Conservation (phyloP, 106 monocot species). For the Dactylorhiza incarnata region DNA sequence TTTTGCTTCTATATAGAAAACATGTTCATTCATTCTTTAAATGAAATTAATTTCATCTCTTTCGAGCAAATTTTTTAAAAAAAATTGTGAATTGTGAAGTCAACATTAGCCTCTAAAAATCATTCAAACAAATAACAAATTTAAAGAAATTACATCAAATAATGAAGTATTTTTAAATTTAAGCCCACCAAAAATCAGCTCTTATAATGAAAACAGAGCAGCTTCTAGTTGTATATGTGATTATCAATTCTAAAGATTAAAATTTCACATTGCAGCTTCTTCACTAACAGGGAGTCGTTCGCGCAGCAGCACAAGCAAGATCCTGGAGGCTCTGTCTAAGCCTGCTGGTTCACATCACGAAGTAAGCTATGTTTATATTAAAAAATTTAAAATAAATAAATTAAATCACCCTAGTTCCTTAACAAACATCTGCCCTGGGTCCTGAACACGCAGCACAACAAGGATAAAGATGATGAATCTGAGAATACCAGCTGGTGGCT, state of each 20-base stretch:
- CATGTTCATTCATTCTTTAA: too few species aligned
- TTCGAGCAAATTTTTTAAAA: too few species aligned
- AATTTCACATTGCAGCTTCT: not conserved
- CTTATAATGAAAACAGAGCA: too few species aligned
- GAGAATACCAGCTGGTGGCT: not conserved
- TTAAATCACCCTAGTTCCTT: not conserved
- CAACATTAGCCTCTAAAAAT: too few species aligned
- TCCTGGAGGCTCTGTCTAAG: not conserved
- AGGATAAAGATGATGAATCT: not conserved
- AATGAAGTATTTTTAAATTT: too few species aligned
- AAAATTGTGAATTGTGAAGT: too few species aligned
- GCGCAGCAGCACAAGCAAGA: not conserved
- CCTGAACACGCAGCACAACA: not conserved
- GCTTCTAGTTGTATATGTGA: too few species aligned
- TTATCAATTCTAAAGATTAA: not conserved
- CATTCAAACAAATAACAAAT: too few species aligned
- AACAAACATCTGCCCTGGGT: not conserved
- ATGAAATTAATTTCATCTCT: too few species aligned
- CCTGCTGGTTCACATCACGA: not conserved
- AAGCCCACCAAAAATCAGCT: too few species aligned
- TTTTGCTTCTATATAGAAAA: too few species aligned
- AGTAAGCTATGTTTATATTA: not conserved
- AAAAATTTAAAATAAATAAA: not conserved
- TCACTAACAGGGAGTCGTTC: not conserved
- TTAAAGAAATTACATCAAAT: too few species aligned